Evolutionary conservation across 257 asterid species (phyloP), one percentile per base, ranked within the genome.

Genomic region (Galeopsis tetrahit): DNA sequence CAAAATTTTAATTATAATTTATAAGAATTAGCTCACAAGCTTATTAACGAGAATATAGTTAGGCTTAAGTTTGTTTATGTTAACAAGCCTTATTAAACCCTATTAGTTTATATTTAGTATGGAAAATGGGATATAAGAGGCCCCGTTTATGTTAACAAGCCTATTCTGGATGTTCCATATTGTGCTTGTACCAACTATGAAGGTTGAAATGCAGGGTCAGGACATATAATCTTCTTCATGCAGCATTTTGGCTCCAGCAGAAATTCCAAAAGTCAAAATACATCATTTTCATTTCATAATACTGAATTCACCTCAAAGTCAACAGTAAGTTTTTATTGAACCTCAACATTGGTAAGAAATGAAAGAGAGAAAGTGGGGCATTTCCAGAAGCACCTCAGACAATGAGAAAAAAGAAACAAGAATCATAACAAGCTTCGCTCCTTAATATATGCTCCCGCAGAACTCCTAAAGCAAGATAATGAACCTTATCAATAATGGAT

Each of bases 401-500:
- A 21, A 49, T 11, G 55, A 17, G 14, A 13, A 62, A 44, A 28
- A 35, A n/a, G 36, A 39, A 65, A 65, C 10, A 31, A 9, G 56
- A 21, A 21, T 21, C 28, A 21, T 21, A 21, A 21, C 28, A 21
- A 21, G 28, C 28, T 21, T 21, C 28, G 28, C 31, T 49, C 61
- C 15, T 56, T 7, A 13, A 10, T 49, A 17, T 28, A 38, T 43
- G 60, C 61, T 14, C 53, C 1, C 31, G 17, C 21, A 34, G 2
- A 81, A 15, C 32, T 55, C 85, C 80, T 71, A 79, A 66, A 66
- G 31, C 68, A 77, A 38, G 75, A 52, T 0, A 71, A 58, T 58
- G 65, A 14, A 52, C 69, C 61, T 13, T 44, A 56, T 72, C 57
- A 57, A 59, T 43, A 10, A 52, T 40, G 15, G 6, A 35, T 73